Conservation (phyloP, 441 rosid genomes). For the Omphalea diandra region DNA sequence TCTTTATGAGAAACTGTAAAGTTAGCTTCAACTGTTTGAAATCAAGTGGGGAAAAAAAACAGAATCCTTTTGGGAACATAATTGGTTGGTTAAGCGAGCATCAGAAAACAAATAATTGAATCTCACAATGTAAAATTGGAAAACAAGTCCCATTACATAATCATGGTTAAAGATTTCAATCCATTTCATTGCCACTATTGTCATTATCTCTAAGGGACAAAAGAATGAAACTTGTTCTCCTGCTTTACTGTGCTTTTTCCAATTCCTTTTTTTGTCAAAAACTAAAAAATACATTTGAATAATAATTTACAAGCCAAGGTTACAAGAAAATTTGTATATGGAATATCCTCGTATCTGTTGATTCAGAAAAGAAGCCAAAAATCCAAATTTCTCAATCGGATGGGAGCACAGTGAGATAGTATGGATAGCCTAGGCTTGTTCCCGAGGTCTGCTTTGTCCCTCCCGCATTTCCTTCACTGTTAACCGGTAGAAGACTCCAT, state of each 20-base stretch:
- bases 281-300: constrained; percentile 23
- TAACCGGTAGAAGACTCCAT: constrained; percentile 50
- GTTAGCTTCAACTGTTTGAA: too few relatives aligned
- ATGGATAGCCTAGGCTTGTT: constrained; percentile 71
- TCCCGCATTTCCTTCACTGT: constrained; percentile 30
- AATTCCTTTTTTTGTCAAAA: constrained; percentile 11
- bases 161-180: background rate
- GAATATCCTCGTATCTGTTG: background rate
- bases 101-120: background rate
- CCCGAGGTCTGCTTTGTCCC: constrained; percentile 45
- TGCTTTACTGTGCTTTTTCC: constrained; percentile 5
- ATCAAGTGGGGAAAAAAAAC: too few relatives aligned
- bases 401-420: constrained; percentile 62
- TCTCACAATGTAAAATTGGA: background rate
- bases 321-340: constrained; percentile 31
- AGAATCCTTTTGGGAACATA: too few relatives aligned
- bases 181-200: constrained; percentile 16
- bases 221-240: constrained; percentile 13
- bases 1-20: too few relatives aligned
- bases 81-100: too few relatives aligned
- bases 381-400: constrained; percentile 41
- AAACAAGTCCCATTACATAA: background rate
- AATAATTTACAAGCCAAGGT: constrained; percentile 35
- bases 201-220: constrained; percentile 12
- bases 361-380: constrained; percentile 1